Evolutionary conservation across 768 basidiomycete genomes (phyloP).

Genomic region (Mycena epipterygia): DNA sequence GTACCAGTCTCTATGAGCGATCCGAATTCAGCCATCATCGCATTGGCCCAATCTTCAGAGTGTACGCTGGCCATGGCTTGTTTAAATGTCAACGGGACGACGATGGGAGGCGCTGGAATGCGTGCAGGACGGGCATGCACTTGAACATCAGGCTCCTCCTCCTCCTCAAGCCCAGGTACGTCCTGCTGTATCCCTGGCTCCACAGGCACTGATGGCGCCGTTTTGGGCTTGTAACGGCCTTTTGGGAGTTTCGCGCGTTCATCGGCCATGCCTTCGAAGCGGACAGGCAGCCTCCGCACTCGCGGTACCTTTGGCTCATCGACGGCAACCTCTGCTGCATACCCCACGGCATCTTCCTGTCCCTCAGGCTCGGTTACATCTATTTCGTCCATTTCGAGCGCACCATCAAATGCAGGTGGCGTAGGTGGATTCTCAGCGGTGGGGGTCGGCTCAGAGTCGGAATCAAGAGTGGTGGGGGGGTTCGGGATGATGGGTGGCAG

Average conservation of each 20-base stretch:
- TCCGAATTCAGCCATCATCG: slow-evolving; percentile 6
- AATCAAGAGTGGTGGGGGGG: not conserved
- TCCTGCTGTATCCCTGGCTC: not conserved
- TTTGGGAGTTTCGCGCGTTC: not conserved
- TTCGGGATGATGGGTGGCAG: not conserved
- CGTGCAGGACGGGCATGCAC: slow-evolving; percentile 3
- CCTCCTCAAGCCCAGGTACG: slow-evolving; percentile 14
- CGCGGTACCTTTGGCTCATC: not conserved
- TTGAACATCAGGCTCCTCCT: slow-evolving; percentile 10
- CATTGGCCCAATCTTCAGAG: not conserved
- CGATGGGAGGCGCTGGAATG: not conserved
- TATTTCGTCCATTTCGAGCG: no score
- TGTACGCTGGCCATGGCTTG: slow-evolving; percentile 9
- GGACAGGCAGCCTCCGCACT: not conserved
- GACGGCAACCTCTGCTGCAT: not conserved
- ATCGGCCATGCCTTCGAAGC: slow-evolving; percentile 1
- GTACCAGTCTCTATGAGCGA: not conserved
- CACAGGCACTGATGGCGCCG: not conserved
- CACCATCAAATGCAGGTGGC: no score
- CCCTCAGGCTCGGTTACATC: not conserved
- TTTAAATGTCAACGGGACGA: slow-evolving; percentile 2
- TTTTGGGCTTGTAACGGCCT: slow-evolving; percentile 2
- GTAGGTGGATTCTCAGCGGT: no score
- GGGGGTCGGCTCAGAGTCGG: no score
- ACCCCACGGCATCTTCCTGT: not conserved